Percentiles rank a stretch among this genome's conserved stretches.
phyloP scores from a whole-genome alignment of 495 filamentous ascomycete genomes.

The Opeltia flavorubescens region DNA sequence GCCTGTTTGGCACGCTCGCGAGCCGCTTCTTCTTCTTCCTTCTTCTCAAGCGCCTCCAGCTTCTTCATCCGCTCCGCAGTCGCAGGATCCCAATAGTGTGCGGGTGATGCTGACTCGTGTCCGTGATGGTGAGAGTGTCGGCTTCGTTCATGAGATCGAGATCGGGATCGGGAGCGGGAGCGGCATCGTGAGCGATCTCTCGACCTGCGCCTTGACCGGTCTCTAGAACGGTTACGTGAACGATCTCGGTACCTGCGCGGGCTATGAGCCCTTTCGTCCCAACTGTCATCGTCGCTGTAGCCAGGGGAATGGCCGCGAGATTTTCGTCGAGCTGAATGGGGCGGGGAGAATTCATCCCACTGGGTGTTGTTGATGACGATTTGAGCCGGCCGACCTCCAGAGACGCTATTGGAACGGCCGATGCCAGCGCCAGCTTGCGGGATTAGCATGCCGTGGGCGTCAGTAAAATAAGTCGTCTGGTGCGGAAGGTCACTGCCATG shows the following conservation, averaged over 20 bases:
- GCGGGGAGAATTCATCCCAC: constrained; percentile 9
- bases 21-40: constrained; percentile 1
- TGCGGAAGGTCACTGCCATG: constrained; percentile 7
- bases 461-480: constrained; percentile 8
- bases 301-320: constrained; percentile 6
- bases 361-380: constrained; percentile 15
- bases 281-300: constrained; percentile 5
- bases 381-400: constrained; percentile 9
- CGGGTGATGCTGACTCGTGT: constrained; percentile 9
- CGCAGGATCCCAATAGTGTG: constrained; percentile 13
- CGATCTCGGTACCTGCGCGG: constrained; percentile 2
- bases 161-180: not conserved
- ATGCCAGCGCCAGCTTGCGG: constrained; percentile 7
- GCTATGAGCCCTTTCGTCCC: constrained; percentile 11
- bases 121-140: constrained; percentile 12
- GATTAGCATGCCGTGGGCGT: constrained; percentile 13
- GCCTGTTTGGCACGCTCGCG: not conserved
- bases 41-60: constrained; percentile 8
- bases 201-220: not conserved
- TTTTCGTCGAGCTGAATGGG: constrained; percentile 6
- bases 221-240: not conserved
- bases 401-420: constrained; percentile 9
- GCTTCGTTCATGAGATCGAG: constrained; percentile 1
- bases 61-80: constrained; percentile 8
- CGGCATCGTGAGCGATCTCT: not conserved